Conservation (phyloP, 2,329 filamentous ascomycete species). For the Nigrospora sphaerica region DNA sequence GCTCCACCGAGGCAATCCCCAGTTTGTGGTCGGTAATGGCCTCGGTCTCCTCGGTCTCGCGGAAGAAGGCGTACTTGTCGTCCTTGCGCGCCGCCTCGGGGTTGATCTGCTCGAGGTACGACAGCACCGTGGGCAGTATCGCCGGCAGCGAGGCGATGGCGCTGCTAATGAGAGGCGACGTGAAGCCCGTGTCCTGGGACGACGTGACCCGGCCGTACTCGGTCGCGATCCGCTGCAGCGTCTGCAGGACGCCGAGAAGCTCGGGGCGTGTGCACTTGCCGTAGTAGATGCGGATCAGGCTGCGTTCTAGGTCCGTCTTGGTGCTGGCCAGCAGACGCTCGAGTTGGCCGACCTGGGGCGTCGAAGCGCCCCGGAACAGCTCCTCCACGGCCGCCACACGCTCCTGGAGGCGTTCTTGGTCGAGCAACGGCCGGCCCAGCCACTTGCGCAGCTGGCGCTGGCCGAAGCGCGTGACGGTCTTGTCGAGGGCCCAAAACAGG, state of each 20-base stretch:
- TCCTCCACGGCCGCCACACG: constrained; percentile 83
- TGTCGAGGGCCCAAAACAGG: constrained; percentile 91
- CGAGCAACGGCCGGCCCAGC: constrained; percentile 84
- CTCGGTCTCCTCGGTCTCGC: constrained; percentile 79
- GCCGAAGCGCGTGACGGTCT: constrained; percentile 84
- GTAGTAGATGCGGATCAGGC: constrained; percentile 92
- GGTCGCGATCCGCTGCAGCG: constrained; percentile 71
- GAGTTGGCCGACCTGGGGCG: constrained; percentile 64
- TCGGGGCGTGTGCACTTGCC: constrained; percentile 90
- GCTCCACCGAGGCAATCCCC: constrained; percentile 85
- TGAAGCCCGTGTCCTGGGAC: constrained; percentile 63
- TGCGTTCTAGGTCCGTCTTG: constrained; percentile 82
- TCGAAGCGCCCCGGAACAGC: constrained; percentile 62
- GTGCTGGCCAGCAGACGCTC: constrained; percentile 63
- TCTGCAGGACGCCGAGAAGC: constrained; percentile 76
- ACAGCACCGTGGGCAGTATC: constrained; percentile 66
- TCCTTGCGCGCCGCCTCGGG: constrained; percentile 73
- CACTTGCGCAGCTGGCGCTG: constrained; percentile 85
- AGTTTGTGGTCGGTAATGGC: constrained; percentile 83
- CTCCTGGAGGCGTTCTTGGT: constrained; percentile 66
- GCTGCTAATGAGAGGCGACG: constrained; percentile 59
- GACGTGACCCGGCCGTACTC: constrained; percentile 65
- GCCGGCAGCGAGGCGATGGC: constrained; percentile 70
- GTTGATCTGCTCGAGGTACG: constrained; percentile 80
- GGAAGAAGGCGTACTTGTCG: constrained; percentile 93